Evolutionary conservation across 192 early-diverging fungal species (phyloP).

Genomic region (Physocladia obscura): DNA sequence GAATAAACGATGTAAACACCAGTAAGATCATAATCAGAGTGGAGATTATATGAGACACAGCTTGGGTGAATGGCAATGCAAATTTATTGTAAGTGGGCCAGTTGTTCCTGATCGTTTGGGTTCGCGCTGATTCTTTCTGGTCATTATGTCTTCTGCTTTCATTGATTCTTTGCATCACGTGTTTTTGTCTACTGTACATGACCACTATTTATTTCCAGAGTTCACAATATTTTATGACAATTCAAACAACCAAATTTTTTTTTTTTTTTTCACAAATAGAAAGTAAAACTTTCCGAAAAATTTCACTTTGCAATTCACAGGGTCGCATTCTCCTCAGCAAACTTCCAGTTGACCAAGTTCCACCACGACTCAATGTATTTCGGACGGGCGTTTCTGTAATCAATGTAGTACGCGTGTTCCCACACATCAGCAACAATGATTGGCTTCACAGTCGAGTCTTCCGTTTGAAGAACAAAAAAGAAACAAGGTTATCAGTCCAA

Average conservation of each 20-base stretch:
- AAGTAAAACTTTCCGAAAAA: neutral
- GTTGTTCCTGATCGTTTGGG: no score
- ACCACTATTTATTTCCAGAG: neutral
- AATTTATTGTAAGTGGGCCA: no score
- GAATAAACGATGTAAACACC: slow-evolving; percentile 17
- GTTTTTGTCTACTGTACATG: neutral
- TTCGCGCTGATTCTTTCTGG: no score
- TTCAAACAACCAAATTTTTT: no score
- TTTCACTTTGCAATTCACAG: neutral
- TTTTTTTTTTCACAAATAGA: neutral
- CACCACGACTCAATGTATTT: slow-evolving; percentile 40
- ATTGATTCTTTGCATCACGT: no score
- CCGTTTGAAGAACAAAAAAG: neutral
- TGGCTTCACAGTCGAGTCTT: slow-evolving; percentile 32
- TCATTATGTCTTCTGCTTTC: no score
- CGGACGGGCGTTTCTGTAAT: slow-evolving; percentile 37
- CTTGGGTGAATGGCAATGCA: slow-evolving; percentile 22
- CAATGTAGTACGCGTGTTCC: slow-evolving; percentile 48
- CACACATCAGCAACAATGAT: slow-evolving; percentile 42
- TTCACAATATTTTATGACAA: neutral
- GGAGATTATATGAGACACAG: slow-evolving; percentile 19
- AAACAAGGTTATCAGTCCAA: neutral
- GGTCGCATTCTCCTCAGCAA: slow-evolving; percentile 32
- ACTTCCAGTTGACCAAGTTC: slow-evolving; percentile 42
- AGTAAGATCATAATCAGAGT: slow-evolving; percentile 21